A percentile compares a stretch with the other conserved stretches of the same genome.
phyloP scores from a whole-genome alignment of 768 basidiomycete genomes.

The Trametes coccinea region DNA sequence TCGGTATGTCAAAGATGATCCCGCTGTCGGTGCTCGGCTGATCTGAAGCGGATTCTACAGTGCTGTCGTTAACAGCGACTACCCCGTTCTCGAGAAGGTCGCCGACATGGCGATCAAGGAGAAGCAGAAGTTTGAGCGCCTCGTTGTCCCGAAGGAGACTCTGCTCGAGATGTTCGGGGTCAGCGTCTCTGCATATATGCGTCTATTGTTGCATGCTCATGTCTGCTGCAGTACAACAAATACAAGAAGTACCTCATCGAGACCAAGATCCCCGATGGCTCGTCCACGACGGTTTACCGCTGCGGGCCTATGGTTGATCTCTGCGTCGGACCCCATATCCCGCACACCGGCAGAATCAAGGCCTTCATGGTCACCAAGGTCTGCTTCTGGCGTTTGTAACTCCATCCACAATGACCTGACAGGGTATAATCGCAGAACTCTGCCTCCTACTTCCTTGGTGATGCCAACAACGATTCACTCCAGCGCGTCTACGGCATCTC shows the following conservation, averaged over 20 bases:
- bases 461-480: constrained; percentile 82
- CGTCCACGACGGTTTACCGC: constrained; percentile 95
- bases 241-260: constrained; percentile 97
- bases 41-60: constrained; percentile 37
- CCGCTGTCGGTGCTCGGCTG: background rate
- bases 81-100: constrained; percentile 85
- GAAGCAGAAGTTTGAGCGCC: constrained; percentile 94
- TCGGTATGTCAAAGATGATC: constrained; percentile 42
- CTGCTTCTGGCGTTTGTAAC: background rate
- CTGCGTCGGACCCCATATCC: constrained; percentile 96
- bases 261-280: constrained; percentile 93
- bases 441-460: constrained; percentile 94
- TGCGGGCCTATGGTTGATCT: constrained; percentile 99
- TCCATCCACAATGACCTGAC: background rate
- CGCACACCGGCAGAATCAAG: constrained; percentile 97
- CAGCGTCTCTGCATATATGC: background rate
- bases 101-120: constrained; percentile 90
- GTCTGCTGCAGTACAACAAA: constrained; percentile 81
- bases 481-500: constrained; percentile 98
- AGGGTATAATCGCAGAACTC: constrained; percentile 63
- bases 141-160: constrained; percentile 92
- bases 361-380: constrained; percentile 97
- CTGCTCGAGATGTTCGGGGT: constrained; percentile 96
- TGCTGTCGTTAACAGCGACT: constrained; percentile 79
- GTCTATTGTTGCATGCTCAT: constrained; percentile 2